A percentile compares a stretch with the other conserved stretches of the same genome.
These are phyloP conservation scores for Neurospora africana DNA, from an alignment of 495 filamentous ascomycete genomes.

Conservation along the genomic window DNA sequence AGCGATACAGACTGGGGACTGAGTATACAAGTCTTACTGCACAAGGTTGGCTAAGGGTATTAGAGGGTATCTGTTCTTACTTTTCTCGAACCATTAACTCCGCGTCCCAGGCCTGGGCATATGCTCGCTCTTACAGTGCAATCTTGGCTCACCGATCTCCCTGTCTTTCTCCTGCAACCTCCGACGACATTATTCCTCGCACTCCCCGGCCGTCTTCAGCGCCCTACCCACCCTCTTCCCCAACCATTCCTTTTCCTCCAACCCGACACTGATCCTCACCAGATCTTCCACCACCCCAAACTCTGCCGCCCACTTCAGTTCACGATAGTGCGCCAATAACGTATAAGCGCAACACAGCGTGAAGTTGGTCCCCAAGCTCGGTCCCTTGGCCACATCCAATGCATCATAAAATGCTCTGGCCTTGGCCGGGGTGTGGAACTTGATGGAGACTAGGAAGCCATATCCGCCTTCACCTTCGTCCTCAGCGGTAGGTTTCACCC, in stretches of 20 bases:
- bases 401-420: slow-evolving; percentile 17
- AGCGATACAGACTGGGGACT: too few relatives aligned
- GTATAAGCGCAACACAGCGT: slow-evolving; percentile 22
- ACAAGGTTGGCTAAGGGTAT: too few relatives aligned
- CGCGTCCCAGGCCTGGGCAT: too few relatives aligned
- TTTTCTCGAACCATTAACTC: too few relatives aligned
- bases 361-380: slow-evolving; percentile 22
- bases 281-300: slow-evolving; percentile 20
- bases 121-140: neutral
- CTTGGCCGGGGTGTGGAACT: neutral
- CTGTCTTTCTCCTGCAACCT: neutral
- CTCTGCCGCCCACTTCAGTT: slow-evolving; percentile 16
- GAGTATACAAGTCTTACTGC: too few relatives aligned
- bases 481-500: neutral
- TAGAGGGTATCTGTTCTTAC: too few relatives aligned
- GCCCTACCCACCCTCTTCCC: slow-evolving; percentile 7
- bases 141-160: neutral
- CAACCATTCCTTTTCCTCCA: slow-evolving; percentile 18
- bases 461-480: neutral
- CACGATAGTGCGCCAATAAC: slow-evolving; percentile 16
- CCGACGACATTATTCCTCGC: neutral
- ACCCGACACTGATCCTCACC: slow-evolving; percentile 21
- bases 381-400: slow-evolving; percentile 18
- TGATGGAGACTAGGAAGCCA: slow-evolving; percentile 17
- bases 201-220: slow-evolving; percentile 1